phyloP scores from a whole-genome alignment of 192 early-diverging fungal genomes.

The Jimgerdemannia flammicorona region DNA sequence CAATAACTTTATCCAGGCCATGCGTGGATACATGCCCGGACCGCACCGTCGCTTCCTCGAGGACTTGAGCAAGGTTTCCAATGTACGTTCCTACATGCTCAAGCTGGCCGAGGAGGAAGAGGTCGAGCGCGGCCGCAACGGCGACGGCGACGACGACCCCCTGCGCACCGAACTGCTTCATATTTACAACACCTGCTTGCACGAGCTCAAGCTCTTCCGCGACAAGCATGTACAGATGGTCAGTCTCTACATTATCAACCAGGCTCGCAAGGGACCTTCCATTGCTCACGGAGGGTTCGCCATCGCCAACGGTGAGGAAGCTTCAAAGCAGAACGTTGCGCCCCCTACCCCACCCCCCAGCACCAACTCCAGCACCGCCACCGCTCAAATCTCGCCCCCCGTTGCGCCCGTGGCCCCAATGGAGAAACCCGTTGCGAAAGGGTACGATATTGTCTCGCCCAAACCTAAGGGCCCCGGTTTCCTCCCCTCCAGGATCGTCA shows the following conservation, averaged over 20 bases:
- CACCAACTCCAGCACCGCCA: neutral
- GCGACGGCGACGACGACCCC: slow-evolving; percentile 3
- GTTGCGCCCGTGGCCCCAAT: neutral
- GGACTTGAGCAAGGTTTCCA: slow-evolving; percentile 61
- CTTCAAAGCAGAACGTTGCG: neutral
- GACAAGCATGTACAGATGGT: slow-evolving; percentile 93
- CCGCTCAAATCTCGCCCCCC: neutral
- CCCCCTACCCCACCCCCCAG: neutral
- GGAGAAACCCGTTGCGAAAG: neutral
- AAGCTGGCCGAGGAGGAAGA: slow-evolving; percentile 13
- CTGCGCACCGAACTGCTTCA: slow-evolving; percentile 44
- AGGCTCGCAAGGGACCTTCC: slow-evolving; percentile 67
- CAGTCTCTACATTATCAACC: slow-evolving; percentile 84
- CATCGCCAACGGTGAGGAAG: slow-evolving; percentile 4
- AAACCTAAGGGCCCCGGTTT: no score
- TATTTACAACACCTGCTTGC: slow-evolving; percentile 79
- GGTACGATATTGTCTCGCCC: no score
- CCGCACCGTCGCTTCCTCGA: slow-evolving; percentile 84
- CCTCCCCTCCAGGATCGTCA: no score
- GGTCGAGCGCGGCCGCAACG: neutral
- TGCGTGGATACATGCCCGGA: slow-evolving; percentile 92
- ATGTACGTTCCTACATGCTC: slow-evolving; percentile 64
- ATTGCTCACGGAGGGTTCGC: slow-evolving; percentile 57
- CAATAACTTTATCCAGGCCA: slow-evolving; percentile 79
- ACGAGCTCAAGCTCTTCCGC: slow-evolving; percentile 81